Base-by-base conservation (phyloP, 805 yeast genomes). In the Ogataea philodendri region DNA sequence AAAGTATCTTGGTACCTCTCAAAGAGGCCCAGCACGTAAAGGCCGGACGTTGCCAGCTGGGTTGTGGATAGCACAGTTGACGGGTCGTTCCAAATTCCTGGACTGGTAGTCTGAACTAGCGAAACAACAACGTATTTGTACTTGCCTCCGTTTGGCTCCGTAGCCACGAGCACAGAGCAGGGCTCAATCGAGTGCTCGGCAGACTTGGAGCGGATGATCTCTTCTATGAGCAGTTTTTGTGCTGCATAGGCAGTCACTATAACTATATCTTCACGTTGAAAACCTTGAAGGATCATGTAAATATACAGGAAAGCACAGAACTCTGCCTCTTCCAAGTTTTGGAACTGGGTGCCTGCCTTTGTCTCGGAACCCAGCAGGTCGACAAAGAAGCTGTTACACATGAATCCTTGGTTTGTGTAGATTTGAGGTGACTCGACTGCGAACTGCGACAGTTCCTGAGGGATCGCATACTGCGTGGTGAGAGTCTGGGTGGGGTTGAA, bases 301-400 rank as follows among this genome's bases (percentile, higher is more conserved):
- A 65, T 66, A 45, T 59, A 74, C 5, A 74, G 41, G 1, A 59
- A 54, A 10, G 72, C 72, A 11, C 68, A 59, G 37, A 57, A 69
- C 41, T 71, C 74, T 1, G 78, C 80, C 44, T 76, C 76, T 7
- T 57, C 62, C n/a, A 65, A 34, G 38, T 70, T 70, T 24, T 64
- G 70, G 54, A 32, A 54, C 19, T 51, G 40, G 1, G 49, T 53
- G 1, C 56, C 49, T 1, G 41, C 32, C 2, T 53, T 49, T 30
- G 54, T 57, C 2, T 58, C 59, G 5, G 41, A 32, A 8, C 57
- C 62, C 13, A 53, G 46, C 21, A 66, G 59, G 27, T 57, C 39
- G 25, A 69, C 44, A 28, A 65, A 53, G n/a, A n/a, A n/a, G n/a
- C n/a, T n/a, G n/a, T n/a, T 41, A 66, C 66, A 19, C 39, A 42